Evolutionary conservation across 2,329 filamentous ascomycete species (phyloP).

Genomic region (Trichoderma koningii): DNA sequence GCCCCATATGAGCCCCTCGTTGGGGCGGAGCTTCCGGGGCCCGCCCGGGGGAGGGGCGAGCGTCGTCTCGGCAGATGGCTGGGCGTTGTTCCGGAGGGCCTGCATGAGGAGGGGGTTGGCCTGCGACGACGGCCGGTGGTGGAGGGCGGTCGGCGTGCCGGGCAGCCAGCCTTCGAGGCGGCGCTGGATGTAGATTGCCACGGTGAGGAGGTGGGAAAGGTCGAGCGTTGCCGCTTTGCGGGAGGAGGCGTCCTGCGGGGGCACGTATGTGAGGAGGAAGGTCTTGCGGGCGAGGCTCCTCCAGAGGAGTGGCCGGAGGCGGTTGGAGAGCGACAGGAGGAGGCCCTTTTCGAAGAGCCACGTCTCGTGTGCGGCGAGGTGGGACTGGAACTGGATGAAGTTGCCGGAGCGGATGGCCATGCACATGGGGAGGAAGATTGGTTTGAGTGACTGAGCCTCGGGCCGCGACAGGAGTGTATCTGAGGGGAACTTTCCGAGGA

Average conservation of each 20-base stretch:
- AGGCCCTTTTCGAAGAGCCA: conserved; percentile 80
- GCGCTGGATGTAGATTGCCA: conserved; percentile 66
- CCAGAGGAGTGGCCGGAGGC: conserved; percentile 82
- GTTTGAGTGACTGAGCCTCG: conserved; percentile 58
- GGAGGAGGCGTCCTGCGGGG: conserved; percentile 56
- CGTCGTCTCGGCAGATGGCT: conserved; percentile 43
- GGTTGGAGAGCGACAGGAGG: conserved; percentile 72
- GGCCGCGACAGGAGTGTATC: conserved; percentile 64
- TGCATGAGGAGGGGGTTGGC: conserved; percentile 56
- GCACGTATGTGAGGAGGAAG: conserved; percentile 77
- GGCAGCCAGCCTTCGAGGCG: conserved; percentile 61
- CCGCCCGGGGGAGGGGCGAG: conserved; percentile 53
- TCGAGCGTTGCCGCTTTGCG: conserved; percentile 74
- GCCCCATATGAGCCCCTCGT: conserved; percentile 64
- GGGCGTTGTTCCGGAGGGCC: conserved; percentile 50
- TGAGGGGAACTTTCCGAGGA: conserved; percentile 82
- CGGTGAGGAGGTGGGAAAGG: conserved; percentile 65
- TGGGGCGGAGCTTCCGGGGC: conserved; percentile 52
- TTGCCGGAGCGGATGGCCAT: conserved; percentile 72
- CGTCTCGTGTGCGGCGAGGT: conserved; percentile 63
- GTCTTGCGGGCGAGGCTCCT: conserved; percentile 75
- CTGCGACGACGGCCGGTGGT: conserved; percentile 45
- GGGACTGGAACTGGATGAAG: conserved; percentile 69
- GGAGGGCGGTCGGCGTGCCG: conserved; percentile 36
- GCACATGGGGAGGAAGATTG: conserved; percentile 73